phyloP scores from a whole-genome alignment of 495 filamentous ascomycete genomes.

The Pseudoneurospora amorphoporcata region DNA sequence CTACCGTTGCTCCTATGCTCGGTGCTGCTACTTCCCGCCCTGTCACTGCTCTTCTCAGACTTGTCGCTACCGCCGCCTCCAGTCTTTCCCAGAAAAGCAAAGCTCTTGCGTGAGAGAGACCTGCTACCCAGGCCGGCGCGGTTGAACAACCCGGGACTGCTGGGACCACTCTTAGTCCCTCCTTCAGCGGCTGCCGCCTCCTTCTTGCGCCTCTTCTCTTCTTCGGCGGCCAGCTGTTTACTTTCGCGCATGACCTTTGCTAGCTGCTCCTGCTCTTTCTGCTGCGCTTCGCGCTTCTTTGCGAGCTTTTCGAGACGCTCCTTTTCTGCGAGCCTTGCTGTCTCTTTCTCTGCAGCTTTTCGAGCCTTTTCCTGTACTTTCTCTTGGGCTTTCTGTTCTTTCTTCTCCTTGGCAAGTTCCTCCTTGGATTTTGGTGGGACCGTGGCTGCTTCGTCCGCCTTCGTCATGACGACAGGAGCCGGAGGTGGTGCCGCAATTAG shows the following conservation, averaged over 20 bases:
- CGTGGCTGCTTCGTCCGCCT: slow-evolving; percentile 19
- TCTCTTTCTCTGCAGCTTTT: slow-evolving; percentile 54
- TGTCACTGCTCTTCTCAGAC: slow-evolving; percentile 16
- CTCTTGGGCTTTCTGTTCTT: slow-evolving; percentile 45
- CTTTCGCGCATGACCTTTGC: slow-evolving; percentile 33
- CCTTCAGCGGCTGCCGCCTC: slow-evolving; percentile 7
- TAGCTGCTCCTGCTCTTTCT: slow-evolving; percentile 29
- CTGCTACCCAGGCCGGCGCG: slow-evolving; percentile 28
- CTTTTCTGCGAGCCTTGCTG: slow-evolving; percentile 51
- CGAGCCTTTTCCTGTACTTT: slow-evolving; percentile 57
- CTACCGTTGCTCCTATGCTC: slow-evolving; percentile 9
- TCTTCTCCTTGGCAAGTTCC: slow-evolving; percentile 43
- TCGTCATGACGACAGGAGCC: slow-evolving; percentile 17
- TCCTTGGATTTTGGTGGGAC: slow-evolving; percentile 39
- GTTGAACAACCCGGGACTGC: slow-evolving; percentile 28
- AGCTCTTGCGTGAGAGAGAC: slow-evolving; percentile 40
- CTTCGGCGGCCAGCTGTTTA: slow-evolving; percentile 31
- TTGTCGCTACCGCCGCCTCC: slow-evolving; percentile 15
- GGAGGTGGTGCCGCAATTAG: slow-evolving; percentile 21
- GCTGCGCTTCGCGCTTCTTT: slow-evolving; percentile 23
- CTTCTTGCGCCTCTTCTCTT: slow-evolving; percentile 28
- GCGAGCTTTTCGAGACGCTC: slow-evolving; percentile 26
- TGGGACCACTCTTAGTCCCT: not conserved
- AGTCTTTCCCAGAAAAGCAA: slow-evolving; percentile 31
- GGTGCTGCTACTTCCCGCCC: not conserved